Conservation (phyloP, 2,329 filamentous ascomycete genomes). For the Colletotrichum somersetense region DNA sequence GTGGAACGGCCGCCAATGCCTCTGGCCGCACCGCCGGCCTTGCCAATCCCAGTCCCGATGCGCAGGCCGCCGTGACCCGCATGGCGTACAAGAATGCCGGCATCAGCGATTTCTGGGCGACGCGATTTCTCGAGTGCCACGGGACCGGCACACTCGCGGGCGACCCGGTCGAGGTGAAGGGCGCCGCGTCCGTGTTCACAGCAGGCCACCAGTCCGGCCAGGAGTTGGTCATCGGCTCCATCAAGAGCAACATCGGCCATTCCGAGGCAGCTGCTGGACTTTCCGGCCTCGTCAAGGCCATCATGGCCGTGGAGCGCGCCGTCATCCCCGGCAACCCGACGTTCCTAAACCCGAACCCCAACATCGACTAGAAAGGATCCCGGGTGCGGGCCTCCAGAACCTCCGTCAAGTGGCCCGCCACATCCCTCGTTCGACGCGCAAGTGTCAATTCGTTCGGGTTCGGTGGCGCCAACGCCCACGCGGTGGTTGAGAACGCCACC, state of each 20-base stretch:
- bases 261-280: slow-evolving; percentile 48
- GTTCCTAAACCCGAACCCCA: slow-evolving; percentile 52
- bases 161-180: slow-evolving; percentile 52
- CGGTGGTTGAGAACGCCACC: slow-evolving; percentile 42
- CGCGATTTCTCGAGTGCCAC: slow-evolving; percentile 54
- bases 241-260: slow-evolving; percentile 52
- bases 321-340: slow-evolving; percentile 45
- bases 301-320: slow-evolving; percentile 46
- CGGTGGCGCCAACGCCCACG: slow-evolving; percentile 47
- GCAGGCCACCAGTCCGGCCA: slow-evolving; percentile 23
- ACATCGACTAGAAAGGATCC: slow-evolving; percentile 58
- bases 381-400: background rate
- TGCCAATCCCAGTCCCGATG: slow-evolving; percentile 48
- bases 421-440: slow-evolving; percentile 10
- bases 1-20: slow-evolving; percentile 45
- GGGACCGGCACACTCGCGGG: slow-evolving; percentile 56
- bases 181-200: slow-evolving; percentile 47
- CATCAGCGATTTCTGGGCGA: slow-evolving; percentile 42
- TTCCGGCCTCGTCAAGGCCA: slow-evolving; percentile 48
- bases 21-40: slow-evolving; percentile 52
- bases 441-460: slow-evolving; percentile 48
- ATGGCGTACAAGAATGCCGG: slow-evolving; percentile 48
- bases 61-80: slow-evolving; percentile 49
- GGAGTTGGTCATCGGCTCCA: slow-evolving; percentile 47
- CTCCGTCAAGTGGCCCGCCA: background rate